Conservation (phyloP, 306 rosid genomes). For the Acacia confusa region DNA sequence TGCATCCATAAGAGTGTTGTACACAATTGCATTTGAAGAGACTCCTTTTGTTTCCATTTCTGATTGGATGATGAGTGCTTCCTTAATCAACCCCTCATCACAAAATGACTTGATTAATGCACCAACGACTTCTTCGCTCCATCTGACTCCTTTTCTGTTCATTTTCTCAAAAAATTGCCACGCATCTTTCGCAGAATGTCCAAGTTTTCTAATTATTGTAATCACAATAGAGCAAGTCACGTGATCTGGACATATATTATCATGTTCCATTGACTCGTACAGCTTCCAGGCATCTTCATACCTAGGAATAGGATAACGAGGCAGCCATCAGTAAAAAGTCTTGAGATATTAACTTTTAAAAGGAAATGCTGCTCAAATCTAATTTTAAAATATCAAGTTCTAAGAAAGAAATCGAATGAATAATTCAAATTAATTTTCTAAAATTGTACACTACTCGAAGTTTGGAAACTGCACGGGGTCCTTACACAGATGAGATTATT, state of each 20-base stretch:
- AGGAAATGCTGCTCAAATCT: not conserved
- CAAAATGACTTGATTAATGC: slow-evolving; percentile 78
- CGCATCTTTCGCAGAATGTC: slow-evolving; percentile 72
- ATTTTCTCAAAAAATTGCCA: slow-evolving; percentile 89
- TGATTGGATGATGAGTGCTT: slow-evolving; percentile 75
- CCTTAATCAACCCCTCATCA: slow-evolving; percentile 71
- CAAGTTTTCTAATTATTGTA: slow-evolving; percentile 67
- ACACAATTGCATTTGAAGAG: slow-evolving; percentile 63
- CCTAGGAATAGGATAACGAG: slow-evolving; percentile 59
- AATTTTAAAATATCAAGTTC: not conserved
- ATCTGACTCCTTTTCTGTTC: slow-evolving; percentile 80
- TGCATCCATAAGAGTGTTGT: slow-evolving; percentile 76
- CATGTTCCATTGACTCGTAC: slow-evolving; percentile 72
- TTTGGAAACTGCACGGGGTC: slow-evolving; percentile 11
- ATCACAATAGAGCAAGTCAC: slow-evolving; percentile 83
- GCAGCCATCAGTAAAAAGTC: slow-evolving; percentile 27
- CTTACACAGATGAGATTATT: slow-evolving; percentile 9
- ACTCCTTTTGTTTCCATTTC: slow-evolving; percentile 82
- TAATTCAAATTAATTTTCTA: not conserved
- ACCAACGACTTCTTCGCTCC: slow-evolving; percentile 80
- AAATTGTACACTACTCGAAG: not conserved
- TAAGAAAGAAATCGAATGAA: slow-evolving; percentile 10
- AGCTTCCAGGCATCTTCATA: slow-evolving; percentile 74
- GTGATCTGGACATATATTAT: slow-evolving; percentile 67
- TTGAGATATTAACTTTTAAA: not conserved